A percentile compares a stretch with the other conserved stretches of the same genome.
phyloP scores from a whole-genome alignment of 2,329 filamentous ascomycete species.

The Neofusicoccum sp. region DNA sequence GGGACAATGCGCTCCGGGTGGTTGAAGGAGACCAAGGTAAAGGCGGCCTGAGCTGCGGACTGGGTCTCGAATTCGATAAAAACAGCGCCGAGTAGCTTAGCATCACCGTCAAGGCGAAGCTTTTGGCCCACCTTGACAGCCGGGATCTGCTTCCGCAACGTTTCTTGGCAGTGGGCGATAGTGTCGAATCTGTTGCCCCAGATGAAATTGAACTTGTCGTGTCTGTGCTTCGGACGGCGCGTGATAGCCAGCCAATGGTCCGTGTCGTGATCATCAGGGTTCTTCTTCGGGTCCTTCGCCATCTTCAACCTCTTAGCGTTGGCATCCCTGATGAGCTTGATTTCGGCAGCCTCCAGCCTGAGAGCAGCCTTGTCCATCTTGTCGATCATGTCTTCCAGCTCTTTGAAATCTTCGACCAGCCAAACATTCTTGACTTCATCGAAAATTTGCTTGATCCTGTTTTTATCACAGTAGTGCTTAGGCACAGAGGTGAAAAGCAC shows the following conservation, averaged over 20 bases:
- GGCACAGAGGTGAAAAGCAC: slow-evolving; percentile 51
- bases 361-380: slow-evolving; percentile 43
- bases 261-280: not conserved
- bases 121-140: slow-evolving; percentile 67
- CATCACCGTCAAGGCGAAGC: slow-evolving; percentile 64
- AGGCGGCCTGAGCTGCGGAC: slow-evolving; percentile 78
- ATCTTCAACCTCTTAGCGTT: slow-evolving; percentile 69
- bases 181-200: slow-evolving; percentile 59
- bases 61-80: slow-evolving; percentile 88
- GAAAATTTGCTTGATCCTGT: slow-evolving; percentile 40
- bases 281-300: slow-evolving; percentile 50
- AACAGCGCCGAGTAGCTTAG: slow-evolving; percentile 68
- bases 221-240: slow-evolving; percentile 39
- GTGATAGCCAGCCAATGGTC: slow-evolving; percentile 35
- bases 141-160: slow-evolving; percentile 71
- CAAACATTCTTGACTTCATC: slow-evolving; percentile 43
- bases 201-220: slow-evolving; percentile 35
- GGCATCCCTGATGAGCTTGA: slow-evolving; percentile 47
- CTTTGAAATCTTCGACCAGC: slow-evolving; percentile 47
- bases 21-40: slow-evolving; percentile 77
- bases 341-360: slow-evolving; percentile 46
- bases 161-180: slow-evolving; percentile 77
- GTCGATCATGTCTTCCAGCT: slow-evolving; percentile 44
- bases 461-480: slow-evolving; percentile 38
- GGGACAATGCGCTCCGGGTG: slow-evolving; percentile 45